Evolutionary conservation across 2,329 filamentous ascomycete species (phyloP), one percentile per base, ranked within the genome.

Genomic region (Fusarium mexicanum): DNA sequence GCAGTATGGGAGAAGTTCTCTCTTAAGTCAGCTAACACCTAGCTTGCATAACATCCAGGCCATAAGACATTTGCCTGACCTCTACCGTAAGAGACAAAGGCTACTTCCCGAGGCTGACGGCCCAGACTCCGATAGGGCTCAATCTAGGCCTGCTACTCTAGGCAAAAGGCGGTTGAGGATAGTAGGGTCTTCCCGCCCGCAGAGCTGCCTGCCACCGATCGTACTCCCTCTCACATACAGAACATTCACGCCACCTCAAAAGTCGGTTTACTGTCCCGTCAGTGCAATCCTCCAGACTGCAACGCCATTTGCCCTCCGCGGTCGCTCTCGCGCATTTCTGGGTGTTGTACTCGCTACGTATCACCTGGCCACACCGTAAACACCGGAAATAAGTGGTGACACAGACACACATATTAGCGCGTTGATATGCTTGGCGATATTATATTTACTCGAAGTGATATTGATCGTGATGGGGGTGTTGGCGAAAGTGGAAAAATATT

Each of bases 1-100:
- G 3, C 1, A 8, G 0, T 8, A 16, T 16, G 18, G 12, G 17
- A 24, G n/a, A 26, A 35, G 1, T 1, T 8, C 4, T 14, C 9
- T n/a, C 20, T 24, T 53, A 26, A 9, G n/a, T 53, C 5, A 37
- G 31, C 18, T 22, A 10, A 9, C n/a, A 37, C 9, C 7, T 9
- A 37, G n/a, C 50, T 11, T 26, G 16, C 6, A 3, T 22, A 12
- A 26, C 13, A 8, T 9, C 33, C 6, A 53, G 18, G 18, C 50
- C n/a, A 16, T 9, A 11, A 20, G 3, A 53, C 13, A 22, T 26
- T 17, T 8, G 50, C 8, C 18, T 24, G 17, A 20, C 24, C n/a
- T 53, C 9, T 37, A 17, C 13, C n/a, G 8, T 26, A 6, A 53
- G 18, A 26, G n/a, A 8, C 6, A 22, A 8, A 12, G 3, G 2